Base-by-base conservation (phyloP, 2,329 filamentous ascomycete species). In the Fusarium nygamai region DNA sequence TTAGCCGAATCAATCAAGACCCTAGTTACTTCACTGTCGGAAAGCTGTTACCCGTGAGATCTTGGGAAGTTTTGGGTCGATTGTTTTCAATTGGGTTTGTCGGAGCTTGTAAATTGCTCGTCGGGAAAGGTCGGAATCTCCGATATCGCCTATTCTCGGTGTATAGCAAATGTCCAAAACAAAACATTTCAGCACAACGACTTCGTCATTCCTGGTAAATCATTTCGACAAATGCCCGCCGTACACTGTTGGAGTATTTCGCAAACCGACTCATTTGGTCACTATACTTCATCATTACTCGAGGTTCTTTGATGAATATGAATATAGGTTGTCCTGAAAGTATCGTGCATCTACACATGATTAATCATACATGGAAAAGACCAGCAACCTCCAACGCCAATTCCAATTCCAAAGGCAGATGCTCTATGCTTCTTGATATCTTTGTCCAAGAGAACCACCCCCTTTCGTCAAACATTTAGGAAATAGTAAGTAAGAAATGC, bases 1-100 rank as follows among this genome's bases (percentile, higher is more conserved):
- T 86, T 90, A 90, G 88, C 88, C 85, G 84, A 88, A 84, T 81
- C 80, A 86, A 84, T 81, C 79, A 80, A 82, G 78, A 80, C 80
- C 69, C 72, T 79, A 80, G 78, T 81, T 76, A 64, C 61, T 67
- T 67, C 62, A 64, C 38, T 64, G 69, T 58, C 59, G 59, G 73
- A 77, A 67, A 75, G 50, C 60, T 67, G 43, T 73, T 58, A 50
- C 58, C 56, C 61, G 77, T 75, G 76, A 78, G 71, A 64, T 70
- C 34, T 60, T 67, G 19, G 57, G 70, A 61, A 66, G 54, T 66
- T 58, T 70, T 66, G 67, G 61, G 50, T 71, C 60, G 62, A 67
- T 62, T 70, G 73, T 76, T 70, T 72, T 69, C 56, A 67, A 53
- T 70, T 72, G 64, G 67, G 68, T 61, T 74, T 67, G 67, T 64